Percentiles rank a stretch among this genome's conserved stretches.
Conservation (phyloP, 1,284 basidiomycete genomes). For the Vanrija humicola region DNA sequence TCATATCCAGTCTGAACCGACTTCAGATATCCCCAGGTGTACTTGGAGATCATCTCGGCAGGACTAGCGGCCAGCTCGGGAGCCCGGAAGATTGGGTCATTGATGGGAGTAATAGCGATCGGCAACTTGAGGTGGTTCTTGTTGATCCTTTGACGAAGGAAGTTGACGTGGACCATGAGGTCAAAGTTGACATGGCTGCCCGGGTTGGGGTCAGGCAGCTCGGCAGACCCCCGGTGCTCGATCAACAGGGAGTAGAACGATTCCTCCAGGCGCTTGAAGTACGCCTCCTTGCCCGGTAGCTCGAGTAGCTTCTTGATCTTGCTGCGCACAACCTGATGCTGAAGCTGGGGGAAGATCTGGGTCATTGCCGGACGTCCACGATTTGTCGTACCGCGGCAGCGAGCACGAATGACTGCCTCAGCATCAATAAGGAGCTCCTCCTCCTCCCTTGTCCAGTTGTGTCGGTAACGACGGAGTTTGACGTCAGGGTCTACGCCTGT, state of each 20-base stretch:
- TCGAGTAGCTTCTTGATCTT: constrained; percentile 56
- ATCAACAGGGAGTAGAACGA: constrained; percentile 74
- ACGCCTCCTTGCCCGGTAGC: constrained; percentile 64
- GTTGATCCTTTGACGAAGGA: constrained; percentile 73
- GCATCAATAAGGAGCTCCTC: constrained; percentile 83
- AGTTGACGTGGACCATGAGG: constrained; percentile 68
- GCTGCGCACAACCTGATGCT: constrained; percentile 23
- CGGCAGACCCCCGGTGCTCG: constrained; percentile 61
- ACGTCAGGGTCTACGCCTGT: background rate
- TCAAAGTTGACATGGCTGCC: constrained; percentile 69
- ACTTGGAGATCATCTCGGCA: constrained; percentile 59
- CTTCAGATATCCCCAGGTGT: constrained; percentile 50
- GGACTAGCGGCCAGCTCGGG: constrained; percentile 28
- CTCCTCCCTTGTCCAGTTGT: constrained; percentile 77
- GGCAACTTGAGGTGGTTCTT: constrained; percentile 65
- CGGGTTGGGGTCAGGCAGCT: constrained; percentile 68
- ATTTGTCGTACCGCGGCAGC: constrained; percentile 52
- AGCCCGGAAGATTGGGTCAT: background rate
- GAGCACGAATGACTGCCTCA: constrained; percentile 72
- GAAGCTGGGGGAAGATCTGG: constrained; percentile 67
- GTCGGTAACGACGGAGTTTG: constrained; percentile 51
- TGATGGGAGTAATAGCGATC: constrained; percentile 9
- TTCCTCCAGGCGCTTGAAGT: constrained; percentile 72
- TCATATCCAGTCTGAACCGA: constrained; percentile 61
- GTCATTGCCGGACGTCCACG: constrained; percentile 47